Base-by-base conservation (phyloP, 2,329 filamentous ascomycete genomes). In the Cladosporium sp. region DNA sequence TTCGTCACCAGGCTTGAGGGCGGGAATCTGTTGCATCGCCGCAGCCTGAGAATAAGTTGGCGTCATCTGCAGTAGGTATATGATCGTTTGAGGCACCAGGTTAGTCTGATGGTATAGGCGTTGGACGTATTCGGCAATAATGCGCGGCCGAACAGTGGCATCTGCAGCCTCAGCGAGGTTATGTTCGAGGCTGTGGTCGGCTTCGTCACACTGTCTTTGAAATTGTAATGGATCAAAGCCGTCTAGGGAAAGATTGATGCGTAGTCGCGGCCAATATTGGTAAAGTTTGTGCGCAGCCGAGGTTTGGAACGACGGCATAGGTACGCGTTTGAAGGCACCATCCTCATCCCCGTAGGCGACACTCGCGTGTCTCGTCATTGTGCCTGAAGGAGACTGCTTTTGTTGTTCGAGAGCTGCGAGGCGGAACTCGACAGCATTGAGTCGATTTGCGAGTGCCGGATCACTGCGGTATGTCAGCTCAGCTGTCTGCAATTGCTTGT, bases 71-170 rank as follows among this genome's bases (percentile, higher is more conserved):
- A 53, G 37, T 14, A 53, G 44, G 22, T 46, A 53, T 11, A 45
- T 53, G 22, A 53, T 53, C 8, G 50, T 53, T 19, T 53, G 50
- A 4, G 50, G 50, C 8, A 53, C 50, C 43, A 53, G 9, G 37
- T 53, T 53, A 16, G 50, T 53, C 22, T 53, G 50, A 41, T 53
- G 50, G 14, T 53, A 53, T 34, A 53, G 32, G 42, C 50, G 37
- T 41, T 53, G 50, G 16, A 53, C 37, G 8, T 53, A 53, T 19
- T 53, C 50, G 16, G 35, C 50, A 18, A 53, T 35, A 6, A 53
- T 16, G 28, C 34, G 44, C 11, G 38, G n/a, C n/a, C 50, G 43
- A n/a, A 53, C 28, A 22, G 50, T 53, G 9, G 43, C 44, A 16
- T 53, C 37, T 13, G 50, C 50, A 13, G 43, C 50, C 9, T 53